Evolutionary conservation across 2,329 filamentous ascomycete species (phyloP).

Genomic region (Fusarium robinianum): DNA sequence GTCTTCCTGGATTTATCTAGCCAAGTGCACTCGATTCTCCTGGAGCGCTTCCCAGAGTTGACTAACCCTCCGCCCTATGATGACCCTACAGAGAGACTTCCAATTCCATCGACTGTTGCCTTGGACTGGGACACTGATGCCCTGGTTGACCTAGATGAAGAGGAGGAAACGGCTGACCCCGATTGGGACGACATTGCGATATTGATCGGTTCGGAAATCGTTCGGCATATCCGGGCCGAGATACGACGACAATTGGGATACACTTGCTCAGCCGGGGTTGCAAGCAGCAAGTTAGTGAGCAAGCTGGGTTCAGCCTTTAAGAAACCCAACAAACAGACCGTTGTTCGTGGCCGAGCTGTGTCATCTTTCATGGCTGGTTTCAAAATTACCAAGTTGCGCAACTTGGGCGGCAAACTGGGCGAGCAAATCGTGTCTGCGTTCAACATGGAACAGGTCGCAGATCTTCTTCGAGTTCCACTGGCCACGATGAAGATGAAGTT

Average conservation of each 20-base stretch:
- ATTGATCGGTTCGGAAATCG: constrained; percentile 85
- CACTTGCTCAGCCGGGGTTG: constrained; percentile 89
- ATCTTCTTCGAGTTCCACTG: constrained; percentile 72
- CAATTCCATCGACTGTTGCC: constrained; percentile 68
- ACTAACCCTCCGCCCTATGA: constrained; percentile 68
- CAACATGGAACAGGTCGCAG: constrained; percentile 76
- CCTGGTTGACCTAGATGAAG: constrained; percentile 76
- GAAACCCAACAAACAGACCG: constrained; percentile 92
- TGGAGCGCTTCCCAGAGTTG: constrained; percentile 79
- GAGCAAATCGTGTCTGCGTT: constrained; percentile 83
- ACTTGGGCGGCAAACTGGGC: constrained; percentile 92
- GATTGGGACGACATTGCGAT: constrained; percentile 97
- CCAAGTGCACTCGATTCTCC: constrained; percentile 75
- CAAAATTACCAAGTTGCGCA: constrained; percentile 94
- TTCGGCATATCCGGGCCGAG: constrained; percentile 71
- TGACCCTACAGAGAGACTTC: constrained; percentile 71
- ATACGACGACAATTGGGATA: constrained; percentile 76
- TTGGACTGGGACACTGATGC: constrained; percentile 84
- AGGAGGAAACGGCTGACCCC: constrained; percentile 77
- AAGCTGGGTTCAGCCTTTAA: constrained; percentile 90
- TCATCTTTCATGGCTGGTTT: constrained; percentile 78
- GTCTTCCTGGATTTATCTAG: constrained; percentile 91
- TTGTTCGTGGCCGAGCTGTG: constrained; percentile 85
- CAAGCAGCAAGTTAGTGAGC: constrained; percentile 91
- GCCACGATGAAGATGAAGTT: constrained; percentile 78